Evolutionary conservation across 2,329 filamentous ascomycete genomes (phyloP), one percentile per base, ranked within the genome.

Genomic region (Exophiala lecanii-corni): DNA sequence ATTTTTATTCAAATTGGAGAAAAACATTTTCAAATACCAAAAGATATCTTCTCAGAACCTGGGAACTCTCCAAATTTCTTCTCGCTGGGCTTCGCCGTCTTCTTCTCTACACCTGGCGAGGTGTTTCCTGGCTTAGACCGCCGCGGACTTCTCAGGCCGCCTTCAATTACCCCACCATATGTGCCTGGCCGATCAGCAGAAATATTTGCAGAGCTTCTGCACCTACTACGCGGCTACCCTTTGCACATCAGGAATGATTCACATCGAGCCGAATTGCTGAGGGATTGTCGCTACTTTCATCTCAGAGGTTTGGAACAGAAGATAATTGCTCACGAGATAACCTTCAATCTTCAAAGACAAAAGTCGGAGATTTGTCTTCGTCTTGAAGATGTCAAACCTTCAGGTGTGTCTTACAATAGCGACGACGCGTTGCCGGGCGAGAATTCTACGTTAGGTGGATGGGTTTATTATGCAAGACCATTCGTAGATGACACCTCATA

Each of bases 11-110:
- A 86, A 49, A 91, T 97, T 57, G 91, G 91, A 47, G 80, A 86
- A 55, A 79, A 78, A 45, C 81, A 92, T 57, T 97, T 97, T 65
- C 84, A 89, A 61, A 89, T 97, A 53, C 86, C 89, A 2, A 84
- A 89, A 50, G 86, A 94, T 56, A 74, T 94, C 49, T 94, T 97
- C 64, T 83, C 78, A 20, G 77, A 79, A 25, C 87, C 89, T 1
- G 91, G 89, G 18, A 89, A 97, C 66, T 82, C 81, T n/a, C 89
- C 89, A 9, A 97, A 97, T 64, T 97, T 89, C 73, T 97, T 97
- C 71, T 84, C 88, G 0, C 76, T 96, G 3, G 89, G 89, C 46
- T 95, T 94, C 59, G 84, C 82, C 26, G 78, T 87, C 56, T 94
- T 94, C 73, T 94, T 95, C 69, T 82, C 82, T 12, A 81, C 79